Base-by-base conservation (phyloP, 805 yeast species). In the Spathaspora passalidarum region DNA sequence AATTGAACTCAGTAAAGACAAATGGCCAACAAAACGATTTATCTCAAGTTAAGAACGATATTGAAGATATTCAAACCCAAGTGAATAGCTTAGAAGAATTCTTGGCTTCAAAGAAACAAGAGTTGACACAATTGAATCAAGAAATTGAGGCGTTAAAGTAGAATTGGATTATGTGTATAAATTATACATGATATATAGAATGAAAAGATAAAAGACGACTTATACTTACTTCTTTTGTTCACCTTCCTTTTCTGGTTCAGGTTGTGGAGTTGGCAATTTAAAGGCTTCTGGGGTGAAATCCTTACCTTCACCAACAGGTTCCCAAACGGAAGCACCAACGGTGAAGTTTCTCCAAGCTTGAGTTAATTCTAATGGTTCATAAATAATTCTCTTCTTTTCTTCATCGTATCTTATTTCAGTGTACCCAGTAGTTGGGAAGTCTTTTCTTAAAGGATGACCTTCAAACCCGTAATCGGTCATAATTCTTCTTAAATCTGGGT, bases 381-480 rank as follows among this genome's bases (percentile, higher is more conserved):
- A 88, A 16, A 88, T 88, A 46, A 88, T 82, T 64, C 96, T 80
- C 76, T 88, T 82, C 78, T 88, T 88, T 68, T 88, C 96, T 64
- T 88, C 89, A 66, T 88, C 96, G 69, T 87, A 88, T 62, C 91
- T 80, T 35, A 88, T 88, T 72, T 88, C 96, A 40, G 94, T 87
- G 71, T 87, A 88, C 46, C 96, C 96, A 35, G 94, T 86, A 37
- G 92, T 83, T 56, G 96, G 96, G 85, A 88, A 88, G 68, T 88
- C 96, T 66, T 88, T 88, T 68, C 96, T 80, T 62, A 88, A 76
- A 11, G 96, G 96, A 63, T 88, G 94, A 44, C 96, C 96, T 68
- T 87, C 95, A 57, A 88, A 88, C 18, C 96, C 96, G 66, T 88
- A 88, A 68, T 88, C 96, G 46, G 96, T 88, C 82, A 88, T 79